Base-by-base conservation (phyloP, 352 stramenopile species). In the Phytophthora chlamydospora region DNA sequence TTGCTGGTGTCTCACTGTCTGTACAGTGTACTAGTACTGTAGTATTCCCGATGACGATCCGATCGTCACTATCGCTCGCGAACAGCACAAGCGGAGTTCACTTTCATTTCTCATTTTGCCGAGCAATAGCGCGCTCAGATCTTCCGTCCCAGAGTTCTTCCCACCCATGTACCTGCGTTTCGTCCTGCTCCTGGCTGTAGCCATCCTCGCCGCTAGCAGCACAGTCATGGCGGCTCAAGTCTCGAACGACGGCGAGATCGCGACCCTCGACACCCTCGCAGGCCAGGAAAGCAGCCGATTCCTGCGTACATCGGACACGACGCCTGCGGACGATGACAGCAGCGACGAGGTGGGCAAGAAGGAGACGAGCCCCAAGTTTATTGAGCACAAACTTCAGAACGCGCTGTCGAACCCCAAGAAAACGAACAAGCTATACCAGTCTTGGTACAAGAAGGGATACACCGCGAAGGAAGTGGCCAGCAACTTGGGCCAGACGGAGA, bases 381-480 rank as follows among this genome's bases (percentile, higher is more conserved):
- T 64, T 10, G 38, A 59, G 17, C n/a, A 46, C 4, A 42, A 50
- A 32, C 38, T 68, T 5, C 9, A 60, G 40, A 59, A 58, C 34
- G 41, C 48, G 1, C 14, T 66, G 9, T 31, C 40, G 16, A 60
- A 66, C 49, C 58, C 58, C 6, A 66, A 48, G 24, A 66, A 66
- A 29, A 51, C 58, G 9, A 39, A 54, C 33, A 53, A 42, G 31
- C 48, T 66, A 8, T 69, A 69, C 17, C 24, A 43, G 9, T 11
- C 14, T n/a, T 69, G 61, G 61, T 64, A 69, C 46, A 58, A 55
- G 31, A 64, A 33, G 10, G 61, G 61, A 19, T 49, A 42, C 16
- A 51, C 61, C 16, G n/a, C 36, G 19, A 64, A 55, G 24, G 35
- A 55, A 48, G 53, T 69, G 9, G 34, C 48, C 0, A 34, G 33